Evolutionary conservation across 2,329 filamentous ascomycete genomes (phyloP).

Genomic region (Chaetothyriales sp.): DNA sequence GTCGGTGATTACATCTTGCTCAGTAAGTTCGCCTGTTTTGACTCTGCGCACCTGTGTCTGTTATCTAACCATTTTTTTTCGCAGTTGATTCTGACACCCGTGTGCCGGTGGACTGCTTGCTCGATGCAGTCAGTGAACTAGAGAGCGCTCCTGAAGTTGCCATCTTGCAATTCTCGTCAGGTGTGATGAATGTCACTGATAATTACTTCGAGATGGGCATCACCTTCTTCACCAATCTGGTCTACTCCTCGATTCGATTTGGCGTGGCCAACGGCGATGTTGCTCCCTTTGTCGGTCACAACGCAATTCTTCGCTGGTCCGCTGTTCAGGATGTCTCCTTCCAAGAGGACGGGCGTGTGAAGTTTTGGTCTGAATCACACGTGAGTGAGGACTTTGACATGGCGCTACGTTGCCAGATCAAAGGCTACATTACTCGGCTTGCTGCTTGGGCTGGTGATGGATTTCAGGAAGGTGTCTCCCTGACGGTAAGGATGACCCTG

Average conservation of each 20-base stretch:
- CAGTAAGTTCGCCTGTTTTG: conserved; percentile 14
- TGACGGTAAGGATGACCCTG: conserved; percentile 39
- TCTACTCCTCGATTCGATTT: conserved; percentile 59
- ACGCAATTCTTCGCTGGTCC: conserved; percentile 57
- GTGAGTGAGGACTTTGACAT: conserved; percentile 71
- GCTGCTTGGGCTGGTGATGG: conserved; percentile 53
- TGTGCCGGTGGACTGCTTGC: conserved; percentile 50
- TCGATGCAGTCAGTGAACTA: conserved; percentile 59
- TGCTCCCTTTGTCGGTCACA: conserved; percentile 63
- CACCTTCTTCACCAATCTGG: conserved; percentile 64
- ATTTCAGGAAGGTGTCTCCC: conserved; percentile 66
- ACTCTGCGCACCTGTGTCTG: neutral
- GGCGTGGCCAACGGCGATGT: conserved; percentile 57
- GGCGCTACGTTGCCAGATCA: conserved; percentile 53
- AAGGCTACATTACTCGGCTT: conserved; percentile 52
- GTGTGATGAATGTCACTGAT: conserved; percentile 60
- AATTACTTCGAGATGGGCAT: conserved; percentile 63
- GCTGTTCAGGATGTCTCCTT: conserved; percentile 45
- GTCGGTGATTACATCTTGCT: conserved; percentile 64
- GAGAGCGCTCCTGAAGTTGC: conserved; percentile 53
- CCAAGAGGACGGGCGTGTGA: conserved; percentile 42
- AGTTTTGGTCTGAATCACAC: conserved; percentile 60
- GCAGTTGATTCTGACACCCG: conserved; percentile 51
- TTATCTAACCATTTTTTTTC: neutral
- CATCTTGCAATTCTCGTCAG: conserved; percentile 57